A percentile compares a stretch with the other conserved stretches of the same genome.
Conservation (phyloP, 2,329 filamentous ascomycete genomes). For the Beauveria varroae region DNA sequence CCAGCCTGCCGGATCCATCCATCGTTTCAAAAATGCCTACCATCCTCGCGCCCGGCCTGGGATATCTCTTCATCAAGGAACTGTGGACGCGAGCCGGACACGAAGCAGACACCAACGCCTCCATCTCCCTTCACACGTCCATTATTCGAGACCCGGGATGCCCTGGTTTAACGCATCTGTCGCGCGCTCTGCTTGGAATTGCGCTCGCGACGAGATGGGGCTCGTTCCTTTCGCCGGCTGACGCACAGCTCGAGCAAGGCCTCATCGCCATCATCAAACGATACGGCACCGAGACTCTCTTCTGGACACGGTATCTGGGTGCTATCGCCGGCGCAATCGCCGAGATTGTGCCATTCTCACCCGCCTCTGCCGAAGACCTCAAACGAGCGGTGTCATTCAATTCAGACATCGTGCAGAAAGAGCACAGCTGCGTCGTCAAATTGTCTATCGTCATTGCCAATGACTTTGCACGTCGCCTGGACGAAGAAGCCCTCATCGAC, state of each 20-base stretch:
- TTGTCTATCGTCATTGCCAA: constrained; percentile 28
- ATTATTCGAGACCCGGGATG: constrained; percentile 59
- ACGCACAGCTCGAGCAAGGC: constrained; percentile 34
- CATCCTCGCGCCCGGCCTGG: constrained; percentile 35
- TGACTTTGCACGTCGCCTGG: constrained; percentile 22
- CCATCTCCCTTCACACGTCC: constrained; percentile 64
- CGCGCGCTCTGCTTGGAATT: constrained; percentile 63
- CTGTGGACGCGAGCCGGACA: constrained; percentile 47
- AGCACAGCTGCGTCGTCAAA: constrained; percentile 27
- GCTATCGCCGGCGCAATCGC: constrained; percentile 37
- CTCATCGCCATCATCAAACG: constrained; percentile 35
- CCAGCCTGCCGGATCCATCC: constrained; percentile 34
- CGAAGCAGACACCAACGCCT: constrained; percentile 47
- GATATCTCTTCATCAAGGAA: constrained; percentile 37
- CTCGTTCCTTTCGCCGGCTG: constrained; percentile 45
- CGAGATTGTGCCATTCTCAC: constrained; percentile 34
- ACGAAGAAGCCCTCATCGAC: constrained; percentile 26
- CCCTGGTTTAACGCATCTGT: constrained; percentile 67
- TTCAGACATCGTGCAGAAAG: constrained; percentile 19
- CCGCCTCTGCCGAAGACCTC: constrained; percentile 28
- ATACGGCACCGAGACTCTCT: constrained; percentile 31
- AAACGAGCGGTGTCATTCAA: constrained; percentile 25
- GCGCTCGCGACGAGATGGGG: constrained; percentile 70
- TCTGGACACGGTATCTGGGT: constrained; percentile 49
- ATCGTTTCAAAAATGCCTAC: constrained; percentile 30